phyloP scores from a whole-genome alignment of 2,329 filamentous ascomycete genomes.

The Trichoderma lentiforme region DNA sequence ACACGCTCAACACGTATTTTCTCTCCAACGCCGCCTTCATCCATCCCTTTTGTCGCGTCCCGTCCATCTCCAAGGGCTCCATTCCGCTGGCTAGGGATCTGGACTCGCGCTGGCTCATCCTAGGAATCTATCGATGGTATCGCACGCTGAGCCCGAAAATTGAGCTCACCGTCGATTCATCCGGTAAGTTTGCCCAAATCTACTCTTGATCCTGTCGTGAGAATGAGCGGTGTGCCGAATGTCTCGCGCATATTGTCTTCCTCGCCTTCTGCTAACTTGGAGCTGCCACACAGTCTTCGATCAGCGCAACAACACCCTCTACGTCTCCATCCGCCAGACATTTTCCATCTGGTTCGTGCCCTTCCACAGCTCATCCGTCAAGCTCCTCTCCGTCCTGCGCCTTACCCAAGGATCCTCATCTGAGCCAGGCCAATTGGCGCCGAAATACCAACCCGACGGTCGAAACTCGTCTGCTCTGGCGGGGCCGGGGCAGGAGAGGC shows the following conservation, averaged over 20 bases:
- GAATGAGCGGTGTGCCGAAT: not conserved
- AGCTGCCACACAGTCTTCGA: conserved; percentile 60
- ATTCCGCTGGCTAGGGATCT: conserved; percentile 42
- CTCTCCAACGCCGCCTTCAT: conserved; percentile 67
- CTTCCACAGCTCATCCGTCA: conserved; percentile 66
- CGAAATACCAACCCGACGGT: conserved; percentile 22
- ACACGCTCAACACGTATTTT: conserved; percentile 69
- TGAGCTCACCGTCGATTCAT: conserved; percentile 61
- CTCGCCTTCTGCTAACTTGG: no score
- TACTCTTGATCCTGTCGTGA: not conserved
- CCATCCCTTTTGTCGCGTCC: conserved; percentile 75
- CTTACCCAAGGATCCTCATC: conserved; percentile 47
- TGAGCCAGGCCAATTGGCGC: not conserved
- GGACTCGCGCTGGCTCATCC: conserved; percentile 65
- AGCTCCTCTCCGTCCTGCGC: conserved; percentile 64
- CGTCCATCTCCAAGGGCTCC: conserved; percentile 43
- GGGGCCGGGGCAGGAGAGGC: conserved; percentile 23
- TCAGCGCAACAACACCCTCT: conserved; percentile 61
- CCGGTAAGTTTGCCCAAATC: conserved; percentile 36
- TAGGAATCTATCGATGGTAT: conserved; percentile 76
- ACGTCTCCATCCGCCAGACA: conserved; percentile 68
- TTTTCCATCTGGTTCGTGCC: conserved; percentile 78
- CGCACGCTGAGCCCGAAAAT: conserved; percentile 77
- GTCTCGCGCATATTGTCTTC: not conserved
- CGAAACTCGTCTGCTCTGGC: conserved; percentile 20